phyloP scores from a whole-genome alignment of 1,139 yeast species.

The Lodderomyces orthopsilosis region DNA sequence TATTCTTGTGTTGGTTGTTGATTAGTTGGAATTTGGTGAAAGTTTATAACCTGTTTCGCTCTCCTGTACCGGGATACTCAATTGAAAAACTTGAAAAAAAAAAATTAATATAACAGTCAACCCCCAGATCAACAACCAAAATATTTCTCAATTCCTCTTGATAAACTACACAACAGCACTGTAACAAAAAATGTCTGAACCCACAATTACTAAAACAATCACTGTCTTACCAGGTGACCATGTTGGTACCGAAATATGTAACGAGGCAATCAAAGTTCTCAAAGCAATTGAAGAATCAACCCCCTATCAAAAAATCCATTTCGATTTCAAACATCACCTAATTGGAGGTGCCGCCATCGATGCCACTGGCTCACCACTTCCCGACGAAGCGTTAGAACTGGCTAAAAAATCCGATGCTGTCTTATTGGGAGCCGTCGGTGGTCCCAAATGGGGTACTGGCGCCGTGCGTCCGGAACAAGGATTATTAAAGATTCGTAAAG shows the following conservation, averaged over 20 bases:
- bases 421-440: slow-evolving; percentile 95
- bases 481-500: slow-evolving; percentile 87
- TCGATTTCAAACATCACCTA: slow-evolving; percentile 76
- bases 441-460: slow-evolving; percentile 98
- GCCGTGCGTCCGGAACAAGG: slow-evolving; percentile 97
- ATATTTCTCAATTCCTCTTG: background rate
- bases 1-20: no score
- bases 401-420: slow-evolving; percentile 91
- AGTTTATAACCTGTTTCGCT: background rate
- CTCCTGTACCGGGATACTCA: slow-evolving; percentile 1
- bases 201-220: slow-evolving; percentile 52
- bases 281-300: slow-evolving; percentile 68
- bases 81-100: background rate
- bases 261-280: slow-evolving; percentile 88
- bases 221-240: slow-evolving; percentile 96
- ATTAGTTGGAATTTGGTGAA: no score
- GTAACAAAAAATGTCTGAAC: background rate
- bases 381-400: slow-evolving; percentile 84
- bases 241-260: slow-evolving; percentile 86
- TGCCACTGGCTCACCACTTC: slow-evolving; percentile 89
- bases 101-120: background rate
- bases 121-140: background rate
- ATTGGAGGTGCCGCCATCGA: slow-evolving; percentile 99
- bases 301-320: slow-evolving; percentile 54
- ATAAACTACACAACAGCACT: no score